A percentile compares a stretch with the other conserved stretches of the same genome.
Evolutionary conservation across 345 rosid genomes (phyloP).

Genomic region (Salix viminalis): DNA sequence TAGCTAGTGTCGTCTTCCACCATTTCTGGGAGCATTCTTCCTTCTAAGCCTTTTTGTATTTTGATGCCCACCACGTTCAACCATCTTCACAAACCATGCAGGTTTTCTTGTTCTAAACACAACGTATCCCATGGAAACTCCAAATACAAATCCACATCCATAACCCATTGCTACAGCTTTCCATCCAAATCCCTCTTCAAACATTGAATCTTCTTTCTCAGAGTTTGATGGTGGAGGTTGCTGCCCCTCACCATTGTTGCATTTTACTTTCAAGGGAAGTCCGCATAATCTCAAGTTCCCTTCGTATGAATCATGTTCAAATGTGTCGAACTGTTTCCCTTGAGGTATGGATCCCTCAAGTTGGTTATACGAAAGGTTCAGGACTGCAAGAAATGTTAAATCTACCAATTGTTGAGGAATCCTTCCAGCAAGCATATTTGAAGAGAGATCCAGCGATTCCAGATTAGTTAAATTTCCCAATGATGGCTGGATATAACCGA

Average conservation of each 20-base stretch:
- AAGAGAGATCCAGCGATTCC: no score
- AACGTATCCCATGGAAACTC: no score
- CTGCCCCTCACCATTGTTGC: background rate
- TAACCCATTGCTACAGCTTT: no score
- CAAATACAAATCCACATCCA: no score
- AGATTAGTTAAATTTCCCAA: background rate
- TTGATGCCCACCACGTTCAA: background rate
- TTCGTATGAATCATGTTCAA: background rate
- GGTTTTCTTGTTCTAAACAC: no score
- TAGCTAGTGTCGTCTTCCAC: no score
- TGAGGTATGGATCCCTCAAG: conserved; percentile 3
- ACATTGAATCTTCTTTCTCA: background rate
- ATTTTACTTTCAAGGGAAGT: background rate
- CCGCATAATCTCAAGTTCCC: conserved; percentile 19
- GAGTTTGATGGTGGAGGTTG: background rate
- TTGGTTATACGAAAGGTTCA: background rate
- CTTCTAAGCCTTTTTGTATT: no score
- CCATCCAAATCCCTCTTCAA: background rate
- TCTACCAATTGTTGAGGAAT: background rate
- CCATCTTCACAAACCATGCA: background rate
- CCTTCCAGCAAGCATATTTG: no score
- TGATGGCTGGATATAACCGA: background rate
- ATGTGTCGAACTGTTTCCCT: background rate
- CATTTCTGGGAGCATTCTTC: background rate
- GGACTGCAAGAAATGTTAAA: background rate